These are phyloP conservation scores for Trichoderma afroharzianum DNA, from an alignment of 2,329 filamentous ascomycete species.

Conservation along the genomic window DNA sequence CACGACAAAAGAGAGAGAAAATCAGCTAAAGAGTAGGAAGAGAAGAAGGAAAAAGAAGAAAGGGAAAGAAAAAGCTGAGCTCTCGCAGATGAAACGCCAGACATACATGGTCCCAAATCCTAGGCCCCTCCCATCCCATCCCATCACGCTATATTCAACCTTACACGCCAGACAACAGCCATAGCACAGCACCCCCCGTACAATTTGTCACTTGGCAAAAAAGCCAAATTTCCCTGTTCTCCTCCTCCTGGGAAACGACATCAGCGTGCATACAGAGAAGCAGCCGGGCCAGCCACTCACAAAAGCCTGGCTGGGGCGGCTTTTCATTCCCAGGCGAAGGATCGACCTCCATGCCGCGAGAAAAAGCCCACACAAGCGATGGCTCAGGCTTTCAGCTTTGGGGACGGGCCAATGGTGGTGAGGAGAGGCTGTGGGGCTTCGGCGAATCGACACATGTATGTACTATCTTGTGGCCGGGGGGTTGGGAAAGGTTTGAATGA, in stretches of 20 bases:
- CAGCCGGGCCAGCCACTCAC: not conserved
- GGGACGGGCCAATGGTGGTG: not conserved
- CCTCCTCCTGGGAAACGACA: not conserved
- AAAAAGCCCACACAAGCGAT: not conserved
- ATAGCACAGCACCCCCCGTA: not conserved
- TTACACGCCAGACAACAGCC: not conserved
- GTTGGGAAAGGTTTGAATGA: not conserved
- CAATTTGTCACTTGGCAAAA: not conserved
- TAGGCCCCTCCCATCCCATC: not conserved
- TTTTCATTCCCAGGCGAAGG: not conserved
- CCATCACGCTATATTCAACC: not conserved
- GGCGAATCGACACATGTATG: not conserved
- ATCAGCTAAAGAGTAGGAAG: not conserved
- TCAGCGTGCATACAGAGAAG: constrained; percentile 4
- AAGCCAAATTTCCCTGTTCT: not conserved
- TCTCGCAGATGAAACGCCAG: not conserved
- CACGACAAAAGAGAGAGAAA: not conserved
- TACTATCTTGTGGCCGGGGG: not conserved
- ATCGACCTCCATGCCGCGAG: constrained; percentile 8
- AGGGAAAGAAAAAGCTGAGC: not conserved
- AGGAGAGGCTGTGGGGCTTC: not conserved
- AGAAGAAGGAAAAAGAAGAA: not conserved
- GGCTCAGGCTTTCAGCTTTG: not conserved
- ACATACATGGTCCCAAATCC: not conserved
- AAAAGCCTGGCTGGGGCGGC: not conserved